A percentile compares a stretch with the other conserved stretches of the same genome.
Evolutionary conservation across 163 green algal genomes (phyloP).

Genomic region (Smithsoniella earleae): DNA sequence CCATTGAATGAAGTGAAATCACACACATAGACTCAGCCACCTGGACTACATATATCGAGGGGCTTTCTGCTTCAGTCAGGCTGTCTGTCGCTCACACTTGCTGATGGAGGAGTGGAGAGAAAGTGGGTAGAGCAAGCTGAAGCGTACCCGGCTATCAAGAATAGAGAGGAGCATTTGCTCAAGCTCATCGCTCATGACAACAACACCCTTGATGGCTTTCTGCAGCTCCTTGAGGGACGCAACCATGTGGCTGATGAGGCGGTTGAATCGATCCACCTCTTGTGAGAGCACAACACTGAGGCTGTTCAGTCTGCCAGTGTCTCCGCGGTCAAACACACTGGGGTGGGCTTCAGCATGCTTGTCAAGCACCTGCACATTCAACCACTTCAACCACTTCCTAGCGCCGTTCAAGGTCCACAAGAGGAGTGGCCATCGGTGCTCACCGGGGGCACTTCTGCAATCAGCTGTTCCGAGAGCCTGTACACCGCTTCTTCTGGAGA

Average conservation of each 20-base stretch:
- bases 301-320: constrained; percentile 49
- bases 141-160: constrained; percentile 56
- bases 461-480: constrained; percentile 25
- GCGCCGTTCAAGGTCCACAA: neutral
- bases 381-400: constrained; percentile 39
- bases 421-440: neutral
- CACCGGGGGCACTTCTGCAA: neutral
- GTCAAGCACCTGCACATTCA: constrained; percentile 3
- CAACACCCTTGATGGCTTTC: constrained; percentile 64
- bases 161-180: constrained; percentile 64
- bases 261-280: constrained; percentile 69
- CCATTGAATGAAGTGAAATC: no score
- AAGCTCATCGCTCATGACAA: constrained; percentile 73
- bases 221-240: constrained; percentile 55
- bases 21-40: no score
- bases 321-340: constrained; percentile 46
- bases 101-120: neutral
- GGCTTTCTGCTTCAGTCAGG: no score
- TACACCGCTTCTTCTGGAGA: constrained; percentile 28
- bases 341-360: constrained; percentile 37
- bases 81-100: no score
- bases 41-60: no score
- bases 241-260: constrained; percentile 40
- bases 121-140: neutral
- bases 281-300: constrained; percentile 65